Evolutionary conservation across 1,284 basidiomycete genomes (phyloP).

Genomic region (Entoloma clypeatum): DNA sequence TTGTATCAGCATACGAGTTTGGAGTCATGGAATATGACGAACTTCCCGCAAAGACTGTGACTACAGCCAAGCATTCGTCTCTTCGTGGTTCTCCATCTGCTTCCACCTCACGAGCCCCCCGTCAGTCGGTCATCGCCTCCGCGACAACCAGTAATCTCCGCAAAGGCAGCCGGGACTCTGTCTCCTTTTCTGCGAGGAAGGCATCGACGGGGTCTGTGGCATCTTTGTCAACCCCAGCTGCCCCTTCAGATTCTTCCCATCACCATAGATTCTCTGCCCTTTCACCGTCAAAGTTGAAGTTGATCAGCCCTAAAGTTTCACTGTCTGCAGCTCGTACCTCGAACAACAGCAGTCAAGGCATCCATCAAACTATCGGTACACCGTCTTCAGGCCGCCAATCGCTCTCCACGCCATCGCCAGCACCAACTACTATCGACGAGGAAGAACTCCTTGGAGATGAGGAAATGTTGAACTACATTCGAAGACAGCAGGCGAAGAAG

Average conservation of each 20-base stretch:
- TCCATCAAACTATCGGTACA: slow-evolving; percentile 52
- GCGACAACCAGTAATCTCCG: slow-evolving; percentile 45
- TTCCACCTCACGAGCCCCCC: slow-evolving; percentile 56
- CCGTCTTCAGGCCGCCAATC: slow-evolving; percentile 75
- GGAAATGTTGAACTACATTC: slow-evolving; percentile 95
- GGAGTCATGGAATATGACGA: slow-evolving; percentile 68
- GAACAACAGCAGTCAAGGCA: slow-evolving; percentile 47
- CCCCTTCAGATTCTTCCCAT: slow-evolving; percentile 31
- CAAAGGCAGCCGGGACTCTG: slow-evolving; percentile 69
- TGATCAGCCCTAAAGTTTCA: slow-evolving; percentile 74
- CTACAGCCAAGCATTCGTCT: slow-evolving; percentile 38
- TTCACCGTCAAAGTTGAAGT: slow-evolving; percentile 78
- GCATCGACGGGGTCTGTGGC: slow-evolving; percentile 73
- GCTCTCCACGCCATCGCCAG: slow-evolving; percentile 77
- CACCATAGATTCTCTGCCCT: slow-evolving; percentile 72
- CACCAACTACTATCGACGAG: slow-evolving; percentile 74
- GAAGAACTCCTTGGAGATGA: slow-evolving; percentile 92
- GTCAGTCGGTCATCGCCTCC: slow-evolving; percentile 51
- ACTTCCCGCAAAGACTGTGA: slow-evolving; percentile 37
- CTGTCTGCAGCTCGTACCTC: slow-evolving; percentile 53
- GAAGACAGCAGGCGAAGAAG: slow-evolving; percentile 85
- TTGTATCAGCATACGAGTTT: slow-evolving; percentile 63
- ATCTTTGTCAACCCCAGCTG: slow-evolving; percentile 53
- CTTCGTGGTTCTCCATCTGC: slow-evolving; percentile 58
- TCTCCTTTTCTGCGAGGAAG: slow-evolving; percentile 74